Percentiles rank a stretch among this genome's conserved stretches.
Evolutionary conservation across 495 filamentous ascomycete genomes (phyloP).

Genomic region (Talaromyces stipitatus): DNA sequence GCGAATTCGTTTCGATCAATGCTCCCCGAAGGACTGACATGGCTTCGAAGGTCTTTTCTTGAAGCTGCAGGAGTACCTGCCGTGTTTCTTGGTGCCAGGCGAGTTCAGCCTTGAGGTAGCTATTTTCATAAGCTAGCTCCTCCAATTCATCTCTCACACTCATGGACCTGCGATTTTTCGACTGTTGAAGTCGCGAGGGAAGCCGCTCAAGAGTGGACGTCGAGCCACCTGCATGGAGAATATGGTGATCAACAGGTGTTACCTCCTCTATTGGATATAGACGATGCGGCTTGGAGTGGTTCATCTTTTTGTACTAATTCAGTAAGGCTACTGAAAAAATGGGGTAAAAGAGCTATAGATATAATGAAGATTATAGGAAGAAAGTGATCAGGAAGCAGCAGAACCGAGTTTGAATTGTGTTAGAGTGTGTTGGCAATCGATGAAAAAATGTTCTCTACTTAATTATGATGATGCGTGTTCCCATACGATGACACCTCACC

Average conservation of each 20-base stretch:
- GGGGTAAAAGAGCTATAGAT: too few relatives aligned
- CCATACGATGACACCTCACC: too few relatives aligned
- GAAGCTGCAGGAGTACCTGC: constrained; percentile 10
- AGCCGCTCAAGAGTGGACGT: constrained; percentile 9
- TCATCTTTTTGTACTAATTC: too few relatives aligned
- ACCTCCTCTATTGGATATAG: constrained; percentile 12
- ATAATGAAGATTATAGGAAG: too few relatives aligned
- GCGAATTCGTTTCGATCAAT: constrained; percentile 1
- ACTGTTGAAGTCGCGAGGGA: constrained; percentile 3
- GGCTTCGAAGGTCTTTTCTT: constrained; percentile 6
- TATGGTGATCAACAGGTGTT: constrained; percentile 8
- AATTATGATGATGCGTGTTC: too few relatives aligned
- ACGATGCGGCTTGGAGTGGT: too few relatives aligned
- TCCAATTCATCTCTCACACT: constrained; percentile 1
- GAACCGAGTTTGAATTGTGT: too few relatives aligned
- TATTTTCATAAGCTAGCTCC: constrained; percentile 10
- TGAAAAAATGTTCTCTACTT: too few relatives aligned
- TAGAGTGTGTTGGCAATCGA: too few relatives aligned
- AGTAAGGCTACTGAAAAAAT: too few relatives aligned
- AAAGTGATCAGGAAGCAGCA: too few relatives aligned
- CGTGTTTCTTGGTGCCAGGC: constrained; percentile 13
- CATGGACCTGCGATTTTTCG: constrained; percentile 1
- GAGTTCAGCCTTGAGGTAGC: constrained; percentile 14
- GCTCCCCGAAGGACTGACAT: constrained; percentile 9
- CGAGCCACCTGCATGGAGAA: constrained; percentile 6